Base-by-base conservation (phyloP, 176 grass and related monocot species). In the Oryza brachyantha region DNA sequence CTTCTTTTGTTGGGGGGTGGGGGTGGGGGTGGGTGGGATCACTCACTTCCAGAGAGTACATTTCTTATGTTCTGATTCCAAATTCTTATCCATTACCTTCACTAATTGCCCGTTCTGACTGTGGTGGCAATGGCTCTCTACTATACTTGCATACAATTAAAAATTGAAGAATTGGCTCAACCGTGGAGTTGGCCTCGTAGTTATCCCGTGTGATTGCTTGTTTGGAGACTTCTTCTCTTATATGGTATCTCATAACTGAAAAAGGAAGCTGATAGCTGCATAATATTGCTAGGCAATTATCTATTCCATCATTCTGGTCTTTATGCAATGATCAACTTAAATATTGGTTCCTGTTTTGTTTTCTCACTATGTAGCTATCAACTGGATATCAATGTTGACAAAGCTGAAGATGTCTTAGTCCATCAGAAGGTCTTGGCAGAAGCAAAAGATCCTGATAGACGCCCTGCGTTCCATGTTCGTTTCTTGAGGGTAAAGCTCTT, bases 361-460 rank as follows among this genome's bases (percentile, higher is more conserved):
- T 81, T 73, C 68, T 14, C 45, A 72, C 81, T 60, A 11, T 78
- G 72, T 81, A 96, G 93, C 78, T 96, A 96, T 88, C 87, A 89
- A 32, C 73, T 91, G 76, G 92, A 91, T 74, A 90, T 94, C 64
- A 94, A 89, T 76, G 79, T 94, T 29, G 92, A 94, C 34, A 89
- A 74, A 84, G 89, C 92, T 77, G 84, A 70, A 68, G 86, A 94
- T 54, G 92, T 94, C 52, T 75, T 94, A 40, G 63, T 91, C 50
- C 92, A 94, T 80, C 89, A 89, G 75, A 91, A 82, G 35, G 84
- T 94, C 59, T 84, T 94, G 69, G 62, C 63, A 34, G 92, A 91
- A 87, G 92, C 92, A 57, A 91, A 84, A 72, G 89, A 94, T 84
- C 89, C 92, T 84, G 80, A 89, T 60, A 94, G 70, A 68, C 89